These are phyloP conservation scores for Blyttiomyces sp. DNA, from an alignment of 371 early-diverging fungal genomes.

Conservation along the genomic window DNA sequence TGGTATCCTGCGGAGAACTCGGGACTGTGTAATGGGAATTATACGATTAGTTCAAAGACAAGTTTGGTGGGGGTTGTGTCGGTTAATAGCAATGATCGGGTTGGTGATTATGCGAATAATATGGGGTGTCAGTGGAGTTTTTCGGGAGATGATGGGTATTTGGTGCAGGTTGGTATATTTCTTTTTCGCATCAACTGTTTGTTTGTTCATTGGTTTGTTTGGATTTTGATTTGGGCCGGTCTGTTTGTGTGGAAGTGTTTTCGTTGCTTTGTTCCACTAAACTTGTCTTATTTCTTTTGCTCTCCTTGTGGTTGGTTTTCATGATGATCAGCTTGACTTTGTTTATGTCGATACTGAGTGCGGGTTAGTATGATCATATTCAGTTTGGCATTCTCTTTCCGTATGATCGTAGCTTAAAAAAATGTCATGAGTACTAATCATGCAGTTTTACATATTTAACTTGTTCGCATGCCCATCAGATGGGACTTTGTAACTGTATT, in stretches of 20 bases:
- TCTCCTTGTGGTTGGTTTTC: too few species aligned
- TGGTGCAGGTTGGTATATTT: not conserved
- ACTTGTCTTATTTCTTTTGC: too few species aligned
- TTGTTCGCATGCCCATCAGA: not conserved
- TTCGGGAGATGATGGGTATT: not conserved
- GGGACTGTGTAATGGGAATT: conserved; percentile 5
- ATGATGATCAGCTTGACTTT: conserved; percentile 18
- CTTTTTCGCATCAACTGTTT: not conserved
- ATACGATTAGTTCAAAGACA: not conserved
- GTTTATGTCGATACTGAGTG: conserved; percentile 16
- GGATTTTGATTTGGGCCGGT: too few species aligned
- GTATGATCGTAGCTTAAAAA: too few species aligned
- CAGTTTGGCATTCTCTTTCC: not conserved
- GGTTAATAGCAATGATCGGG: conserved; percentile 1
- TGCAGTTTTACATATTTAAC: too few species aligned
- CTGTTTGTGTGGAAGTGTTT: too few species aligned
- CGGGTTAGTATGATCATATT: conserved; percentile 1
- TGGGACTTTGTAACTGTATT: conserved; percentile 15
- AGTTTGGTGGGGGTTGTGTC: not conserved
- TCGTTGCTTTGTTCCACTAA: too few species aligned
- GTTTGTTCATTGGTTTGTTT: too few species aligned
- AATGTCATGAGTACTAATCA: too few species aligned
- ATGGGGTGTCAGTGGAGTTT: conserved; percentile 4
- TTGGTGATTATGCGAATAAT: not conserved
- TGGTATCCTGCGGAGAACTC: conserved; percentile 1